Conservation (phyloP, 148 eudicot species). For the Simmondsia chinensis region DNA sequence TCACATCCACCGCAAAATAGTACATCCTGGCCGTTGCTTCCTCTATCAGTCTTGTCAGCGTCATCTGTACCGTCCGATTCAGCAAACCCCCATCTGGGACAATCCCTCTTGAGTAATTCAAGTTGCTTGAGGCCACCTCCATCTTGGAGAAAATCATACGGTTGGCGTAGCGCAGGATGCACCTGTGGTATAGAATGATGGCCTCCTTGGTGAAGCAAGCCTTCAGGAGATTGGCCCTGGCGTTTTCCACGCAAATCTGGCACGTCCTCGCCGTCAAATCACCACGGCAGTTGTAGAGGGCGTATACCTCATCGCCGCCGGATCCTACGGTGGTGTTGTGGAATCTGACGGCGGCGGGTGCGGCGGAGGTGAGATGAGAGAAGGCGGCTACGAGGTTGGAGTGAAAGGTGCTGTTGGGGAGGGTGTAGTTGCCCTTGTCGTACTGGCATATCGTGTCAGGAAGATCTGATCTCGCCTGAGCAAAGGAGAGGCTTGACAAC, state of each 20-base stretch:
- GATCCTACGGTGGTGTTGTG: neutral
- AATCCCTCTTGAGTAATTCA: neutral
- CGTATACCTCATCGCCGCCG: neutral
- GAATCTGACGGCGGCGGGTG: slow-evolving; percentile 6
- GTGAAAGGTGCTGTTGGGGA: slow-evolving; percentile 2
- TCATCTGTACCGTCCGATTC: neutral
- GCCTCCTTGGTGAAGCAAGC: slow-evolving; percentile 3
- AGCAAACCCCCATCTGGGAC: neutral
- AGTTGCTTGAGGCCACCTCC: slow-evolving; percentile 2
- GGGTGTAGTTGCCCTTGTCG: slow-evolving; percentile 5
- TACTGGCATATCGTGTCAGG: too few species aligned
- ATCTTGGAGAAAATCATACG: slow-evolving; percentile 10
- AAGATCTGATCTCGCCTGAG: too few species aligned
- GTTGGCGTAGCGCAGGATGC: slow-evolving; percentile 14
- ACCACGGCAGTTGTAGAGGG: slow-evolving; percentile 10
- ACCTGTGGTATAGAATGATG: slow-evolving; percentile 11
- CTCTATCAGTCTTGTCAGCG: neutral
- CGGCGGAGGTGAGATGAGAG: neutral
- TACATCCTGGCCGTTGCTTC: neutral
- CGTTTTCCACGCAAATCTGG: slow-evolving; percentile 7
- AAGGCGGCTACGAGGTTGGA: slow-evolving; percentile 2
- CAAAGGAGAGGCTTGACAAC: too few species aligned
- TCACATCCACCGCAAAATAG: slow-evolving; percentile 1
- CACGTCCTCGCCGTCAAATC: slow-evolving; percentile 8
- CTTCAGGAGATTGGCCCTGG: neutral